Evolutionary conservation across 192 early-diverging fungal species (phyloP), one percentile per base, ranked within the genome.

Genomic region (Gryganskiella cystojenkinii): DNA sequence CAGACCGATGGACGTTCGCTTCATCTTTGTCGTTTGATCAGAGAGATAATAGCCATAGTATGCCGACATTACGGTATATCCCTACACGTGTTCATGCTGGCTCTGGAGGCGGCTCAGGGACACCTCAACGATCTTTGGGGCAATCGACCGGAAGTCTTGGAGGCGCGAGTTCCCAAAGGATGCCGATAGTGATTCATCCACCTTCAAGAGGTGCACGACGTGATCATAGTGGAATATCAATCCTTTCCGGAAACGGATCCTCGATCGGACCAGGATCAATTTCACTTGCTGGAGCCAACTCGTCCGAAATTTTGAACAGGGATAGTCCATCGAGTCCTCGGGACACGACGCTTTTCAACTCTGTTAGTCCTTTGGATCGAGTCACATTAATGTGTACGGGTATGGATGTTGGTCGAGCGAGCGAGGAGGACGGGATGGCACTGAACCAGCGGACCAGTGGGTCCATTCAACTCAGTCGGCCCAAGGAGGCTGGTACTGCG

Each of bases 281-380:
- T 13, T 63, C 54, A 11, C 25, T 67, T 3, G 51, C 65, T 3
- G 30, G 62, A 51, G 67, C 61, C 19, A 53, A 64, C n/a, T 63
- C 80, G 15, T 49, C 69, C 1, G 62, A 71, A 11, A 24, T 67
- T 25, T 15, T 67, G 47, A 76, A 37, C 11, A 45, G 71, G 0
- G 62, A 67, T 19, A 53, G 56, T 42, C 64, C 56, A 9, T 42
- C 34, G 4, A 76, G 63, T 40, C 74, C 62, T 15, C 43, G 76
- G n/a, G 71, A 72, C 28, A 49, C 55, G 33, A 67, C 54, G 2
- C 28, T 82, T 4, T 84, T 83, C 31, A 72, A 82, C 31, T 64
- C 82, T 22, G 82, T 80, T 7, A 86, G 84, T 49, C 84, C 84
- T 0, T 54, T 86, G 57, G 84, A 86, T 49, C 61, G 66, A 9